Conservation (phyloP, 139 green algal genomes). For the Ettlia oleoabundans region DNA sequence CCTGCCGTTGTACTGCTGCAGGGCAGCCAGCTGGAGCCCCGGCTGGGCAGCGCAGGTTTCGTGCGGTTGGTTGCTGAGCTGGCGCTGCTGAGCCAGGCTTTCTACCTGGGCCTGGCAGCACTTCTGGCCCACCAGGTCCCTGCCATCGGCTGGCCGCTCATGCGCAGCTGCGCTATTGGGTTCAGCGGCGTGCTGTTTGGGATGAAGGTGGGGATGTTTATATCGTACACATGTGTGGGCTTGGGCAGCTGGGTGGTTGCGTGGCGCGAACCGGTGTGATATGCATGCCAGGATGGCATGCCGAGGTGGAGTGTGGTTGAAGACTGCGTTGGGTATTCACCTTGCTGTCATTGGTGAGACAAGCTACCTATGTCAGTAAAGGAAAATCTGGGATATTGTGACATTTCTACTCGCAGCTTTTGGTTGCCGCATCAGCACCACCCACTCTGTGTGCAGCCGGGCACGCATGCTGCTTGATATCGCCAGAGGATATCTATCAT, state of each 20-base stretch:
- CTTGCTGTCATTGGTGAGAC: too few species aligned
- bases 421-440: too few species aligned
- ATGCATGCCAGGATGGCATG: too few species aligned
- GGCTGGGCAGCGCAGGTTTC: conserved; percentile 60
- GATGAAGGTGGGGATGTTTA: conserved; percentile 69
- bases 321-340: neutral
- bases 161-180: conserved; percentile 61
- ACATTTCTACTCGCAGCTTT: too few species aligned
- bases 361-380: too few species aligned
- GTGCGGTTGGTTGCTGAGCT: conserved; percentile 65
- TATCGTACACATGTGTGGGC: too few species aligned
- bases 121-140: neutral
- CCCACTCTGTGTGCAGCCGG: neutral
- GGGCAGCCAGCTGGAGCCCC: conserved; percentile 74
- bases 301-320: neutral
- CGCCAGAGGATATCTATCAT: neutral
- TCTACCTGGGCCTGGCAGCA: conserved; percentile 43
- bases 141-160: conserved; percentile 22
- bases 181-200: conserved; percentile 83
- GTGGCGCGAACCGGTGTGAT: too few species aligned
- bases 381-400: too few species aligned
- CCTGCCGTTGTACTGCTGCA: conserved; percentile 23
- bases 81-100: conserved; percentile 52
- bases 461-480: neutral
- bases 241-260: neutral